Conservation (phyloP, 306 rosid species). For the Pterocarpus santalinus region DNA sequence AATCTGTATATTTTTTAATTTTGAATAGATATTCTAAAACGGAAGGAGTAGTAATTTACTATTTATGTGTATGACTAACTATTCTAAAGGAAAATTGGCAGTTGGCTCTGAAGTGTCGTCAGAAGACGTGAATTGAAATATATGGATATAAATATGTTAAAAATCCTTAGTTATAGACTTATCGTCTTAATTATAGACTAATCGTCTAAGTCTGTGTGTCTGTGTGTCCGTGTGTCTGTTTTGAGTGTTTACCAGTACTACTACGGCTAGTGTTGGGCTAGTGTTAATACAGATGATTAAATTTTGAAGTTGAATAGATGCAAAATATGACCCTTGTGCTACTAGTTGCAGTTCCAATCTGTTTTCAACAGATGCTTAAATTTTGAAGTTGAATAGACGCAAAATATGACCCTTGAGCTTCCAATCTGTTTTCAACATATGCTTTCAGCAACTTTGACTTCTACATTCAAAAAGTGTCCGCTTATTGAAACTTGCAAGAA, state of each 20-base stretch:
- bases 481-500: conserved; percentile 23
- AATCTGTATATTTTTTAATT: too few species aligned
- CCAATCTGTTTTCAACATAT: background rate
- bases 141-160: background rate
- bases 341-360: conserved; percentile 15
- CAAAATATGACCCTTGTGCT: conserved; percentile 29
- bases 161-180: background rate
- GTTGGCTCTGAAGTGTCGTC: background rate
- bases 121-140: background rate
- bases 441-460: conserved; percentile 41
- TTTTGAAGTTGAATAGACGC: conserved; percentile 29
- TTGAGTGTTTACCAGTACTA: background rate
- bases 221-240: background rate
- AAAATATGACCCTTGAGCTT: conserved; percentile 28
- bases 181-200: background rate
- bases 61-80: background rate
- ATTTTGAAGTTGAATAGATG: conserved; percentile 28
- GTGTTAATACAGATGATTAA: conserved; percentile 1
- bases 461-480: background rate
- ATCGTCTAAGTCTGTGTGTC: background rate
- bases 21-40: too few species aligned
- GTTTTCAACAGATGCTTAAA: background rate
- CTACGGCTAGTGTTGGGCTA: background rate
- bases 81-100: background rate
- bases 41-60: background rate